phyloP scores from a whole-genome alignment of 2,329 filamentous ascomycete genomes.

The Colletotrichum caudatum region DNA sequence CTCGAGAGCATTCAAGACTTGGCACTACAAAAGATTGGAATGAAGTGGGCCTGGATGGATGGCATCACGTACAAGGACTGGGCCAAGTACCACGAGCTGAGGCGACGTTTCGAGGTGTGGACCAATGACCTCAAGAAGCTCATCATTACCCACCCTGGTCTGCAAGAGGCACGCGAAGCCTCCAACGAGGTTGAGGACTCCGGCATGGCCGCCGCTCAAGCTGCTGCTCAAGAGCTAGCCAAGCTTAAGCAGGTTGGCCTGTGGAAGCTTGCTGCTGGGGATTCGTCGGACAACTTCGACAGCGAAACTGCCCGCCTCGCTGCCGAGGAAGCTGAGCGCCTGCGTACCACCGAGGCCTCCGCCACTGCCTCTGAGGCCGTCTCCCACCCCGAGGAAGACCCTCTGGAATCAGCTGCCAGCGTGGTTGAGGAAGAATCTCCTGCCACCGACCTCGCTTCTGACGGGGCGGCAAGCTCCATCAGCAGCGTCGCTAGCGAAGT shows the following conservation, averaged over 20 bases:
- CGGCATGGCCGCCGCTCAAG: constrained; percentile 83
- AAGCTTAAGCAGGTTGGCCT: constrained; percentile 84
- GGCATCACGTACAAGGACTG: constrained; percentile 97
- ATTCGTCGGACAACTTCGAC: constrained; percentile 83
- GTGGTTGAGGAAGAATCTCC: constrained; percentile 40
- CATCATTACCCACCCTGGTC: constrained; percentile 78
- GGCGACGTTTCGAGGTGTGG: constrained; percentile 86
- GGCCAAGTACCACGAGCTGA: constrained; percentile 92
- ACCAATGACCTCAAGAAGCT: constrained; percentile 82
- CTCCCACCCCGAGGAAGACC: constrained; percentile 40
- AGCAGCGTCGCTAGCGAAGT: constrained; percentile 26
- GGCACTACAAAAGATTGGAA: constrained; percentile 90
- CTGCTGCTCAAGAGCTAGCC: constrained; percentile 82
- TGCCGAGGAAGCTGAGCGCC: constrained; percentile 58
- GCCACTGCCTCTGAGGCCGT: constrained; percentile 41
- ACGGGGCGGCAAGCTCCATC: constrained; percentile 17
- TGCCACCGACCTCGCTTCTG: constrained; percentile 24
- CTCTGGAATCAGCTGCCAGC: constrained; percentile 40
- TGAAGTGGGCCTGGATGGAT: constrained; percentile 96
- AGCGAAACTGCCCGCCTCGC: constrained; percentile 72
- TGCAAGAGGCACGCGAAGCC: constrained; percentile 75
- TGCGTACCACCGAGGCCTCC: constrained; percentile 48
- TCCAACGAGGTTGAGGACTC: constrained; percentile 78
- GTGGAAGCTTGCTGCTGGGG: constrained; percentile 84
- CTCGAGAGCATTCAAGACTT: constrained; percentile 86